A percentile compares a stretch with the other conserved stretches of the same genome.
Evolutionary conservation across 768 basidiomycete species (phyloP).

Genomic region (Podaxis sp.): DNA sequence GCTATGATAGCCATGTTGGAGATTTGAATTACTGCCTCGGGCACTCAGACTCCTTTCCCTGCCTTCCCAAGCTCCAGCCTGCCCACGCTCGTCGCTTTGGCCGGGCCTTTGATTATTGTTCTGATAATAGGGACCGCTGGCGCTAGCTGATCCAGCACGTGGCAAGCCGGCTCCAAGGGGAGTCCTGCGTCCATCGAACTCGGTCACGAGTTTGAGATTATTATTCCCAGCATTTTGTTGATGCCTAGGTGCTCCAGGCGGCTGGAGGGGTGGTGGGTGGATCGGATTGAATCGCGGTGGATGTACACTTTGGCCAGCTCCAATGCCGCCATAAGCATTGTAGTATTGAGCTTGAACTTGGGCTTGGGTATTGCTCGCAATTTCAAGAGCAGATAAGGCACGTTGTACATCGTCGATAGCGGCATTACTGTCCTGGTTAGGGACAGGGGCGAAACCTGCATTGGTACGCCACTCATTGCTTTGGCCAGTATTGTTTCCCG

Average conservation of each 20-base stretch:
- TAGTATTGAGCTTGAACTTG: slow-evolving; percentile 33
- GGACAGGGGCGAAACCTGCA: slow-evolving; percentile 24
- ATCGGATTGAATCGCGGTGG: slow-evolving; percentile 62
- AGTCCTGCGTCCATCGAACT: slow-evolving; percentile 67
- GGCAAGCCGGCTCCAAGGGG: slow-evolving; percentile 39
- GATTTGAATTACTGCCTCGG: slow-evolving; percentile 66
- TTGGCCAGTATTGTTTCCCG: slow-evolving; percentile 19
- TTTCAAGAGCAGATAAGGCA: slow-evolving; percentile 68
- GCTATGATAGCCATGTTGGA: slow-evolving; percentile 62
- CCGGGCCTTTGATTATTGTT: slow-evolving; percentile 5
- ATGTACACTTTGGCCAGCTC: slow-evolving; percentile 50
- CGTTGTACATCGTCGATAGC: slow-evolving; percentile 76
- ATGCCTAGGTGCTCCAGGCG: slow-evolving; percentile 23
- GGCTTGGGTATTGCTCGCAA: slow-evolving; percentile 33
- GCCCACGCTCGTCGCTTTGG: slow-evolving; percentile 28
- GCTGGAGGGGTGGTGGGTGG: slow-evolving; percentile 12
- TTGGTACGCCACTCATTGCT: slow-evolving; percentile 56
- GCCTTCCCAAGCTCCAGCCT: slow-evolving; percentile 57
- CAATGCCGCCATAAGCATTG: slow-evolving; percentile 13
- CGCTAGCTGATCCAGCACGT: slow-evolving; percentile 39
- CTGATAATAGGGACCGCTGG: slow-evolving; percentile 31
- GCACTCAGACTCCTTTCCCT: slow-evolving; percentile 56
- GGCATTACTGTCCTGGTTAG: slow-evolving; percentile 29
- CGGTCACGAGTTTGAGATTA: slow-evolving; percentile 57
- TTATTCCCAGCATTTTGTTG: slow-evolving; percentile 35